These are phyloP conservation scores for Bonia amplexicaulis DNA, from an alignment of 176 grass and related monocot genomes.

Conservation along the genomic window DNA sequence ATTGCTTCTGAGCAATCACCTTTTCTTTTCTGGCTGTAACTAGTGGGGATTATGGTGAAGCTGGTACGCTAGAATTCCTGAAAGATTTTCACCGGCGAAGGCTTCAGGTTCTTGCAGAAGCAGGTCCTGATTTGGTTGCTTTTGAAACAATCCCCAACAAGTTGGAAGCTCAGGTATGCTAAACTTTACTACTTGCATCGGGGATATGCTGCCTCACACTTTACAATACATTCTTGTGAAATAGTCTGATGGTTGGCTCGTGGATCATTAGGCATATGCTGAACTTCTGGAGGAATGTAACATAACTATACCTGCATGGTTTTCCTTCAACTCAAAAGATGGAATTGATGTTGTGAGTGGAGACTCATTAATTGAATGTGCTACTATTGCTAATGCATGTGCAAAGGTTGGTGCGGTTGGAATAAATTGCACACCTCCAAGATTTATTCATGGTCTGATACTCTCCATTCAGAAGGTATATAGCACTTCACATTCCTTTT, in stretches of 20 bases:
- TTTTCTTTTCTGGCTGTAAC: constrained; percentile 3
- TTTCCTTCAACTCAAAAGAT: constrained; percentile 97
- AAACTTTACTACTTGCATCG: background rate
- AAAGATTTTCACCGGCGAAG: constrained; percentile 89
- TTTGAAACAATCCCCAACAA: constrained; percentile 98
- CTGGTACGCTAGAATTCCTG: constrained; percentile 54
- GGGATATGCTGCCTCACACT: constrained; percentile 3
- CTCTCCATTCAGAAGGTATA: constrained; percentile 69
- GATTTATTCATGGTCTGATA: constrained; percentile 88
- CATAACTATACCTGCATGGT: constrained; percentile 81
- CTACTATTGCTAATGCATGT: constrained; percentile 66
- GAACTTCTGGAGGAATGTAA: constrained; percentile 81
- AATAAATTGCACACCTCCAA: constrained; percentile 95
- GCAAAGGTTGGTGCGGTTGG: constrained; percentile 68
- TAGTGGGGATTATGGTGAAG: constrained; percentile 83
- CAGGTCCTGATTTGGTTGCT: constrained; percentile 79
- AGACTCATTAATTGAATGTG: constrained; percentile 78
- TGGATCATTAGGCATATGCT: constrained; percentile 65
- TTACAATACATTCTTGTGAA: background rate
- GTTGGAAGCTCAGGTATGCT: constrained; percentile 81
- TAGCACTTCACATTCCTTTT: background rate
- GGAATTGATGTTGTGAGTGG: constrained; percentile 78
- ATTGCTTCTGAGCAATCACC: constrained; percentile 7
- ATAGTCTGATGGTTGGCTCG: background rate
- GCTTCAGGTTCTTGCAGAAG: constrained; percentile 73